Percentiles rank a stretch among this genome's conserved stretches.
Evolutionary conservation across 169 alveolate species (phyloP).

Genomic region (Plasmodium berghei): DNA sequence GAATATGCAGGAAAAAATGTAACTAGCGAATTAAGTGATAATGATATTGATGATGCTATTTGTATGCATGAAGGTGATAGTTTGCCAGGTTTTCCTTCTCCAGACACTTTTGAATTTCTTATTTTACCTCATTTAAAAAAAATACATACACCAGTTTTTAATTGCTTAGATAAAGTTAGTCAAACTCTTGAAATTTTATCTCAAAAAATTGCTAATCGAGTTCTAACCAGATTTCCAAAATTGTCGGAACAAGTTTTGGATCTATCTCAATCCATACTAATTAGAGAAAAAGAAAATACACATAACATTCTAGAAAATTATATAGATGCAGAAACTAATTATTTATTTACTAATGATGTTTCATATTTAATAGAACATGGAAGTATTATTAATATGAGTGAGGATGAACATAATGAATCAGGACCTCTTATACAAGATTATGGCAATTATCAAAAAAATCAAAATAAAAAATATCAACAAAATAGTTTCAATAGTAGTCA

Average conservation of each 20-base stretch:
- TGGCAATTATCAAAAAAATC: conserved; percentile 5
- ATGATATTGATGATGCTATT: conserved; percentile 97
- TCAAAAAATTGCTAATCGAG: conserved; percentile 92
- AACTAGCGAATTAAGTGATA: conserved; percentile 91
- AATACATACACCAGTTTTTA: conserved; percentile 83
- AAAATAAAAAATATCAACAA: conserved; percentile 43
- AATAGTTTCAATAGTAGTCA: conserved; percentile 18
- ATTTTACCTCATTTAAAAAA: conserved; percentile 95
- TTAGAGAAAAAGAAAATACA: conserved; percentile 92
- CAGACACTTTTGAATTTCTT: conserved; percentile 96
- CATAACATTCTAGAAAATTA: conserved; percentile 89
- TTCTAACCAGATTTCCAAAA: conserved; percentile 94
- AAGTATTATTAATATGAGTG: conserved; percentile 78
- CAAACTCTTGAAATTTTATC: conserved; percentile 92
- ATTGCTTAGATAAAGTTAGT: conserved; percentile 85
- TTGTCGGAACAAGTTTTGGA: conserved; percentile 92
- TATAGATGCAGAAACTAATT: conserved; percentile 93
- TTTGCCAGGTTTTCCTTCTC: conserved; percentile 98
- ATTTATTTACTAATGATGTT: conserved; percentile 95
- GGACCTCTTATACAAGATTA: conserved; percentile 17
- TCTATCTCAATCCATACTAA: conserved; percentile 88
- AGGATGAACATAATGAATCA: conserved; percentile 77
- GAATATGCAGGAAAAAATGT: conserved; percentile 88
- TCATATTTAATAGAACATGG: conserved; percentile 91
- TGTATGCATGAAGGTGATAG: conserved; percentile 98